Evolutionary conservation across 2,329 filamentous ascomycete genomes (phyloP), one percentile per base, ranked within the genome.

Genomic region (Colletotrichum sp.): DNA sequence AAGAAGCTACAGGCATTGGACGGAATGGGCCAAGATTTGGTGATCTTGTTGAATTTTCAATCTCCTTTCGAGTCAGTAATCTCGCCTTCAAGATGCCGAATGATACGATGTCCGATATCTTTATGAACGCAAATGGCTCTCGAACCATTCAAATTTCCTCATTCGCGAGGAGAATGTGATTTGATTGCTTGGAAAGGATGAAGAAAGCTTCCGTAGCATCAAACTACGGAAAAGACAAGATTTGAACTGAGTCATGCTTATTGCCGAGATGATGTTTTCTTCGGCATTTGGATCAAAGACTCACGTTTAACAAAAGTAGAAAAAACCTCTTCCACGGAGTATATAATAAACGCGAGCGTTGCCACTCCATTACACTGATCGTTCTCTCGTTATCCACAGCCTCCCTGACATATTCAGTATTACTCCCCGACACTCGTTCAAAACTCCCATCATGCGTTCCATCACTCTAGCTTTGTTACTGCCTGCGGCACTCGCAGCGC

Each of bases 271-370:
- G 5, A 24, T 7, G 10, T 52, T 13, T 12, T 7, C 5, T 48
- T 48, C 38, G 38, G 9, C 9, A n/a, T 24, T 21, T 1, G 0
- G n/a, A 24, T 4, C n/a, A 21, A 52, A 1, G 0, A 52, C 5
- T 52, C 0, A 21, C 2, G 10, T 52, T 13, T 0, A 52, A 1
- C 2, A 6, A 7, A 6, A 7, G 2, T 13, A 10, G 12, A 52
- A 52, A 52, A 10, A 52, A 1, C n/a, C n/a, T 3, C 43, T 52
- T 52, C n/a, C 10, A 7, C n/a, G 43, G 43, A 21, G 43, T 52
- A 52, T 52, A 21, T 21, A 52, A 52, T 48, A 10, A 18, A 52
- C 2, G 10, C 18, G n/a, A 52, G n/a, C n/a, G 38, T n/a, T 3
- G n/a, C 0, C n/a, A 24, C 2, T n/a, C 7, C n/a, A 52, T 21